Conservation (phyloP, 495 filamentous ascomycete species). For the Hyaloscypha bicolor region DNA sequence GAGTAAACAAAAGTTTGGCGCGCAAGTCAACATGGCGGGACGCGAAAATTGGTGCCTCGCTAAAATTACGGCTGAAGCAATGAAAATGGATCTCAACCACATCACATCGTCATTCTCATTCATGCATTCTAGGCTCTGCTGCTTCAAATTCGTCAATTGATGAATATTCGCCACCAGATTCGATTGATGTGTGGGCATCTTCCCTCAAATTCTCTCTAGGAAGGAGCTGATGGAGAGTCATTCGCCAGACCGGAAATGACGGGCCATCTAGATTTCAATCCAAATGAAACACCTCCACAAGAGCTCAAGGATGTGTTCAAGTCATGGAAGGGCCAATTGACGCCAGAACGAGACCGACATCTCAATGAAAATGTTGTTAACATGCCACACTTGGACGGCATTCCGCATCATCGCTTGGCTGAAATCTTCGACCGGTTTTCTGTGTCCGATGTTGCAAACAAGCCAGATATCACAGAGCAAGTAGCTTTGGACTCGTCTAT, state of each 20-base stretch:
- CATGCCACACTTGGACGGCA: neutral
- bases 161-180: neutral
- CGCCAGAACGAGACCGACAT: neutral
- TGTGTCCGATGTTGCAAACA: constrained; percentile 11
- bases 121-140: neutral
- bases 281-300: constrained; percentile 71
- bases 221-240: neutral
- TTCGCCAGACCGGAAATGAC: neutral
- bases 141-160: neutral
- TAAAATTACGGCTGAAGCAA: neutral
- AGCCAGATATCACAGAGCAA: neutral
- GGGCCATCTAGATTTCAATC: constrained; percentile 48
- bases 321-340: constrained; percentile 12
- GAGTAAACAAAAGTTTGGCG: constrained; percentile 29
- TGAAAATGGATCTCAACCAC: neutral
- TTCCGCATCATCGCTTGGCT: neutral
- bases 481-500: neutral
- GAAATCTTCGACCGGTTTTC: constrained; percentile 4
- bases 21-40: constrained; percentile 31
- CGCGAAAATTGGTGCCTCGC: constrained; percentile 16
- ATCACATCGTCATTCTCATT: neutral
- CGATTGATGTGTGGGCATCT: neutral
- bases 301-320: constrained; percentile 67
- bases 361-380: neutral
- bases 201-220: neutral